Percentiles rank a stretch among this genome's conserved stretches.
phyloP scores from a whole-genome alignment of 2,329 filamentous ascomycete genomes.

The Aspergillus latus region DNA sequence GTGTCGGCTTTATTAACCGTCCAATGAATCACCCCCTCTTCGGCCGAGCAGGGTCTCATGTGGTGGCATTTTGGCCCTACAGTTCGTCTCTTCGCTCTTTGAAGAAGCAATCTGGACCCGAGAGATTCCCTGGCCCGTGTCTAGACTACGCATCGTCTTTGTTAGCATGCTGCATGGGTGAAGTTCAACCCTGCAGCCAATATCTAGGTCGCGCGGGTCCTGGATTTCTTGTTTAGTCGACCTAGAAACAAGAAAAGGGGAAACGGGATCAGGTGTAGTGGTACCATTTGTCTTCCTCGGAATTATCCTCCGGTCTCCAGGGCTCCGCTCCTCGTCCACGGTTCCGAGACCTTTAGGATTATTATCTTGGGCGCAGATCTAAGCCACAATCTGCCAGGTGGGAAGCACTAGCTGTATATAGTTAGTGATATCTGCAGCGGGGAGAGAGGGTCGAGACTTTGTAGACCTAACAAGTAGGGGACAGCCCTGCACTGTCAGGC shows the following conservation, averaged over 20 bases:
- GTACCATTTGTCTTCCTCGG: neutral
- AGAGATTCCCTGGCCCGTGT: neutral
- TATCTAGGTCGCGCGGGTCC: neutral
- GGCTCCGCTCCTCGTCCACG: neutral
- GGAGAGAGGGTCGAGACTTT: neutral
- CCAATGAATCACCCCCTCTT: neutral
- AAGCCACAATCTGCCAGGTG: neutral
- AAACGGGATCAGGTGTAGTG: no score
- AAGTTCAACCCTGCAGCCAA: no score
- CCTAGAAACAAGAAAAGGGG: no score
- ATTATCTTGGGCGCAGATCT: neutral
- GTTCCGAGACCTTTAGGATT: neutral
- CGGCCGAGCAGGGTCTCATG: neutral
- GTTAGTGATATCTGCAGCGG: slow-evolving; percentile 3
- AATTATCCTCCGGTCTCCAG: neutral
- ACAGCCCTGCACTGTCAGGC: no score
- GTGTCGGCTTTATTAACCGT: neutral
- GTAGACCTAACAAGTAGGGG: neutral
- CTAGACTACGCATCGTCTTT: neutral
- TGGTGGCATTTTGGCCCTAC: neutral
- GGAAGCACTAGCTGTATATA: neutral
- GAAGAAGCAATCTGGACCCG: neutral
- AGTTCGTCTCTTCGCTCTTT: neutral
- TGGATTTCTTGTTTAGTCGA: neutral
- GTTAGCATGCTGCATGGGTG: no score